Evolutionary conservation across 2,329 filamentous ascomycete genomes (phyloP).

Genomic region (Paraphoma chrysanthemicola): DNA sequence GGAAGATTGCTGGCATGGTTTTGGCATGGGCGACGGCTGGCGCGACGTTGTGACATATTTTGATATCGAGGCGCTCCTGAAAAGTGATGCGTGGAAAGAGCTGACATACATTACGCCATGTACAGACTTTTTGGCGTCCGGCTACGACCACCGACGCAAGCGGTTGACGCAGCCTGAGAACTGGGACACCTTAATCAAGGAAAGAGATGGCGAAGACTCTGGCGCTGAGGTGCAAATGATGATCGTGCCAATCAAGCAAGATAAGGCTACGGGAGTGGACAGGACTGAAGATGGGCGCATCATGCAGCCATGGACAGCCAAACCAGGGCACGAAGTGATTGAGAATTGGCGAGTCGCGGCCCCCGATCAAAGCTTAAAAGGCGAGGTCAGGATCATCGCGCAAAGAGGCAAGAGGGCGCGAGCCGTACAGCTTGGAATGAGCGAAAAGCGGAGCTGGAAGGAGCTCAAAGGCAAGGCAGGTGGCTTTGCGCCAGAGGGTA

Average conservation of each 20-base stretch:
- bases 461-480: slow-evolving; percentile 37
- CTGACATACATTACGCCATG: slow-evolving; percentile 41
- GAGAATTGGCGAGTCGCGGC: slow-evolving; percentile 33
- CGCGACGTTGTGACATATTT: slow-evolving; percentile 45
- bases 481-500: slow-evolving; percentile 37
- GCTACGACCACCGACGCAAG: slow-evolving; percentile 38
- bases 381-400: slow-evolving; percentile 41
- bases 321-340: slow-evolving; percentile 38
- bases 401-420: slow-evolving; percentile 34
- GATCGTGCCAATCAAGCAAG: slow-evolving; percentile 30
- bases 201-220: slow-evolving; percentile 36
- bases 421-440: slow-evolving; percentile 34
- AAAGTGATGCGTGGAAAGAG: slow-evolving; percentile 43
- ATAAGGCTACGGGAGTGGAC: slow-evolving; percentile 15
- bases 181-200: slow-evolving; percentile 40
- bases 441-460: slow-evolving; percentile 36
- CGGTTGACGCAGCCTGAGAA: slow-evolving; percentile 37
- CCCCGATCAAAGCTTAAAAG: slow-evolving; percentile 41
- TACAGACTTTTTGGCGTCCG: slow-evolving; percentile 44
- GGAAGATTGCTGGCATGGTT: slow-evolving; percentile 46
- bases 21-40: slow-evolving; percentile 41
- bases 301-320: slow-evolving; percentile 37
- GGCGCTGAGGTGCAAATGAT: slow-evolving; percentile 44
- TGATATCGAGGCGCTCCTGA: slow-evolving; percentile 41
- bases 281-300: slow-evolving; percentile 24